These are phyloP conservation scores for Pelargonium fulgidum DNA, from an alignment of 441 rosid species.

Conservation along the genomic window DNA sequence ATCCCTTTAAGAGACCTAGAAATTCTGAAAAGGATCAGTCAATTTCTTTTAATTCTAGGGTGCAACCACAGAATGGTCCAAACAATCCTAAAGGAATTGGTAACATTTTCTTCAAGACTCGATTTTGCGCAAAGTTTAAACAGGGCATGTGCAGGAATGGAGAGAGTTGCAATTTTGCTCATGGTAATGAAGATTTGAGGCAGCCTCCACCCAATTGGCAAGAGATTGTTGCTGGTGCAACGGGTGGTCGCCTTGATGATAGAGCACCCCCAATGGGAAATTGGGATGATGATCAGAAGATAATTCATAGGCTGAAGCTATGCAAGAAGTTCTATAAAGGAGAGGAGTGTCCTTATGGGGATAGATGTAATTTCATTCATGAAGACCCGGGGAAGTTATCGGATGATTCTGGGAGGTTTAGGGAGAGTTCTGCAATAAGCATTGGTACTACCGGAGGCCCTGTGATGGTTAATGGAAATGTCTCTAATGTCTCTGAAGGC, in stretches of 20 bases:
- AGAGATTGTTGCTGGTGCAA: constrained; percentile 56
- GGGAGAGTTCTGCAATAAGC: constrained; percentile 80
- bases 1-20: constrained; percentile 65
- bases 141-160: constrained; percentile 70
- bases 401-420: constrained; percentile 55
- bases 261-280: constrained; percentile 31
- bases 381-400: constrained; percentile 71
- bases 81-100: constrained; percentile 51
- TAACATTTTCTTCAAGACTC: constrained; percentile 86
- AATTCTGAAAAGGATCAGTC: constrained; percentile 39
- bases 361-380: constrained; percentile 87
- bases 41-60: constrained; percentile 23
- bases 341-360: constrained; percentile 93
- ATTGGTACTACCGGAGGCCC: constrained; percentile 48
- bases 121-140: constrained; percentile 75
- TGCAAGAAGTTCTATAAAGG: constrained; percentile 91
- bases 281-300: constrained; percentile 92
- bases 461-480: constrained; percentile 31
- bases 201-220: constrained; percentile 97
- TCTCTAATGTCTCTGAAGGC: constrained; percentile 37
- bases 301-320: constrained; percentile 85
- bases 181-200: constrained; percentile 79
- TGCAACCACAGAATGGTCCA: constrained; percentile 15
- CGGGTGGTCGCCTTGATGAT: constrained; percentile 35
- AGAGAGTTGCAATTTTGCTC: constrained; percentile 88